Evolutionary conservation across 2,329 filamentous ascomycete genomes (phyloP), one percentile per base, ranked within the genome.

Genomic region (Aspergillus hiratsukae): DNA sequence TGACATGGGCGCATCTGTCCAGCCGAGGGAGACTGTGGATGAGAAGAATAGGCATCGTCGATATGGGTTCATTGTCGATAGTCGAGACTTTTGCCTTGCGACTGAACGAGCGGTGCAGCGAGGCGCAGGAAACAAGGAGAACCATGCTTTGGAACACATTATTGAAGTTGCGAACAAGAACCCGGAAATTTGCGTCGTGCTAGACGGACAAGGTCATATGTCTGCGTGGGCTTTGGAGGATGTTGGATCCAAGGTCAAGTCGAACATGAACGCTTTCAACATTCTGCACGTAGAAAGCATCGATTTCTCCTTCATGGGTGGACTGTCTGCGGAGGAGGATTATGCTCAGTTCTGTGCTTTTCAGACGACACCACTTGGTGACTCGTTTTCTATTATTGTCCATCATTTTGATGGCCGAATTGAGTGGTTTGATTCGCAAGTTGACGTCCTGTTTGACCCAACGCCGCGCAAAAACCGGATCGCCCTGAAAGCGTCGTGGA

Each of bases 171-270:
- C 91, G 9, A 94, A 93, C 59, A 87, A 87, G 52, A 89, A 83
- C 55, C 90, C 92, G 0, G 94, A 99, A 69, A 84, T 99, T 2
- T 94, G 91, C 63, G 81, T 97, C 25, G 86, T 93, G 8, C 79
- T 96, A 49, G 91, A 97, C 72, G 86, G 87, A n/a, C 79, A 82
- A 49, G 93, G 93, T 1, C 86, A 87, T 62, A 90, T 97, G 88
- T 91, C 90, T 43, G 91, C 90, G 0, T 97, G 93, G 90, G 93
- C 91, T 0, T 76, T 99, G 55, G 92, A 97, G 71, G 92, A 93
- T 67, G 83, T 96, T 21, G 87, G 88, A 37, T 86, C 84, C 64
- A 90, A 87, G 67, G 78, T 81, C 31, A 84, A 83, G 62, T 84
- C 83, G 57, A 80, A 82, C 3, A 80, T 85, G 28, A 85, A 87